Conservation (phyloP, 208 protist genomes). For the Trypanosoma mega region DNA sequence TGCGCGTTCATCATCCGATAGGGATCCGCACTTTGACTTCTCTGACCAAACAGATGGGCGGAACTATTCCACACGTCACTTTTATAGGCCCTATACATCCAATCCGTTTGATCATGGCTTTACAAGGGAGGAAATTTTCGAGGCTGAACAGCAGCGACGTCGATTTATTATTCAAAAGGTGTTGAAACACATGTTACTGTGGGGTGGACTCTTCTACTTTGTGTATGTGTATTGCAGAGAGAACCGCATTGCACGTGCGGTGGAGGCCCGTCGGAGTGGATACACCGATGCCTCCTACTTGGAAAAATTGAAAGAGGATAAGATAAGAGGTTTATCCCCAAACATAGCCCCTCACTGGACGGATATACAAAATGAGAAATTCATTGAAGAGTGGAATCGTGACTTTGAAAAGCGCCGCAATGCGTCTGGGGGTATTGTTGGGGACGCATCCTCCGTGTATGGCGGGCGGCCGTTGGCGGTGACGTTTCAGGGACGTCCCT, state of each 20-base stretch:
- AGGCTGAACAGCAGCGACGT: slow-evolving; percentile 24
- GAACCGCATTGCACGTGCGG: slow-evolving; percentile 39
- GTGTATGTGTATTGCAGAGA: slow-evolving; percentile 27
- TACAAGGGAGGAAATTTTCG: slow-evolving; percentile 32
- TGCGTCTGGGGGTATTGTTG: too few species aligned
- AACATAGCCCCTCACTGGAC: slow-evolving; percentile 15
- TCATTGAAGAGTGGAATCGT: slow-evolving; percentile 23
- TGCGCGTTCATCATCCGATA: slow-evolving; percentile 4
- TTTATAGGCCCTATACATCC: slow-evolving; percentile 44
- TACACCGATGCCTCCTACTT: slow-evolving; percentile 26
- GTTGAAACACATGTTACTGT: slow-evolving; percentile 36
- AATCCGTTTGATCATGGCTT: slow-evolving; percentile 36
- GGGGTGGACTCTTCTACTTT: slow-evolving; percentile 31
- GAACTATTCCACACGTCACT: slow-evolving; percentile 43
- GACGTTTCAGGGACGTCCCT: slow-evolving; percentile 47
- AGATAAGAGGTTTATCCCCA: background rate
- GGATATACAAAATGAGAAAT: slow-evolving; percentile 21
- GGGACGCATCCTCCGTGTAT: slow-evolving; percentile 1
- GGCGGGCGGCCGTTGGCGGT: slow-evolving; percentile 23
- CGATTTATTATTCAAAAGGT: slow-evolving; percentile 13
- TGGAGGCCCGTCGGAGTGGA: slow-evolving; percentile 25
- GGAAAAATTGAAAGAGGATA: slow-evolving; percentile 13
- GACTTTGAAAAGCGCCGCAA: slow-evolving; percentile 9
- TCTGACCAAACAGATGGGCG: background rate
- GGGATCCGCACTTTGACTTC: slow-evolving; percentile 22